Base-by-base conservation (phyloP, 2,329 filamentous ascomycete genomes). In the Fusarium citri region DNA sequence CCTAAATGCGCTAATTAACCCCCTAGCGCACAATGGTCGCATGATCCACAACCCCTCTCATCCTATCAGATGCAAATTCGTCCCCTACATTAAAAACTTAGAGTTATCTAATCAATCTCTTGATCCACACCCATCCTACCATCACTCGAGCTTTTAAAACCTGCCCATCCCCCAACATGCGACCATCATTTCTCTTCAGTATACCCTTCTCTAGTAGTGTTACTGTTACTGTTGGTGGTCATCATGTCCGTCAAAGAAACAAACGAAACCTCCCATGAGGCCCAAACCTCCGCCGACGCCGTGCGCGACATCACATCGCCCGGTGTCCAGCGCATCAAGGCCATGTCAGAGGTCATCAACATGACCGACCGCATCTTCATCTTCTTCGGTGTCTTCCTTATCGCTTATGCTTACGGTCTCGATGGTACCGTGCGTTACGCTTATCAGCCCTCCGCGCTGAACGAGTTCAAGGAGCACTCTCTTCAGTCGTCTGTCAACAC, bases 381-480 rank as follows among this genome's bases (percentile, higher is more conserved):
- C 75, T 91, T 91, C 77, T 73, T 86, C 12, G 83, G 88, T 25
- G 81, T 91, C 67, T 91, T 91, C 75, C 76, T 91, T 31, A 80
- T 91, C 55, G 86, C 88, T 14, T 92, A 90, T 76, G 87, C 84
- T 34, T 92, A 91, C 75, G 86, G 87, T 3, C 81, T 91, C 23
- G 88, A 90, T 67, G 86, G 86, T 25, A 86, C 82, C 2, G 80
- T 90, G 45, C 83, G 88, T 16, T 85, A 83, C 66, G 82, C 83
- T 9, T 89, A 87, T 75, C 87, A 88, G 80, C 82, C 88, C 5
- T 78, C 81, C 45, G 89, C 88, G 1, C 87, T 87, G 0, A 80
- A 83, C 1, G 80, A 77, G 3, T 89, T 85, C 66, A 68, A 73
- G 3, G 69, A 80, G 12, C 88, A 91, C 74, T 88, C 87, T 28